Base-by-base conservation (phyloP, 1,284 basidiomycete genomes). In the Quambalaria eucalypti region DNA sequence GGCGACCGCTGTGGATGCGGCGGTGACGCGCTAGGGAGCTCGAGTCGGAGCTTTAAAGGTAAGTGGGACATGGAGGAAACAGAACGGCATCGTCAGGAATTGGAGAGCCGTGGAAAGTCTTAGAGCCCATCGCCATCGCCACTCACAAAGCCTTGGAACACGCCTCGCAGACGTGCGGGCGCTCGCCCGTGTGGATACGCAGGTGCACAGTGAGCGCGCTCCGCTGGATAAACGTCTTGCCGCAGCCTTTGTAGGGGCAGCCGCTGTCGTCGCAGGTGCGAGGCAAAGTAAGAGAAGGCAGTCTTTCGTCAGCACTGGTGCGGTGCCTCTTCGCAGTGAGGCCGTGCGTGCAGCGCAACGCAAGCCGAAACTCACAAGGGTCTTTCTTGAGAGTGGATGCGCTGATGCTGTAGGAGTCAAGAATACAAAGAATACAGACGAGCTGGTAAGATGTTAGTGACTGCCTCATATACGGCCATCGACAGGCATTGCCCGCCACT, bases 161-260 rank as follows among this genome's bases (percentile, higher is more conserved):
- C 85, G 89, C 19, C 81, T 86, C 14, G 56, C 88, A 91, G 51
- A 81, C 82, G 73, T 90, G 88, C 7, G 88, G 88, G 69, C 87
- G 87, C 78, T 90, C 68, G 14, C 70, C 68, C 1, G 89, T 90
- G 69, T 91, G 88, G 7, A 88, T 86, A 40, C 89, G 84, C 52
- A 82, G 80, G 74, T 91, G 88, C 4, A 91, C 88, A 51, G 87
- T 86, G 57, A 91, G 77, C 25, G 89, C 89, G 1, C 66, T 68
- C 44, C 69, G 62, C 51, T 77, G 68, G 26, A 74, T 73, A 50
- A 74, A 74, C 9, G 68, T 68, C 59, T 73, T 72, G 55, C 64
- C 63, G 55, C 73, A 74, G 10, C 52, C 59, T 12, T 55, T 56
- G 36, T 64, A 68, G 2, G 64, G 59, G 49, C 70, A 73, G 21